Evolutionary conservation across 768 basidiomycete species (phyloP).

Genomic region (Pulveroboletus sp.): DNA sequence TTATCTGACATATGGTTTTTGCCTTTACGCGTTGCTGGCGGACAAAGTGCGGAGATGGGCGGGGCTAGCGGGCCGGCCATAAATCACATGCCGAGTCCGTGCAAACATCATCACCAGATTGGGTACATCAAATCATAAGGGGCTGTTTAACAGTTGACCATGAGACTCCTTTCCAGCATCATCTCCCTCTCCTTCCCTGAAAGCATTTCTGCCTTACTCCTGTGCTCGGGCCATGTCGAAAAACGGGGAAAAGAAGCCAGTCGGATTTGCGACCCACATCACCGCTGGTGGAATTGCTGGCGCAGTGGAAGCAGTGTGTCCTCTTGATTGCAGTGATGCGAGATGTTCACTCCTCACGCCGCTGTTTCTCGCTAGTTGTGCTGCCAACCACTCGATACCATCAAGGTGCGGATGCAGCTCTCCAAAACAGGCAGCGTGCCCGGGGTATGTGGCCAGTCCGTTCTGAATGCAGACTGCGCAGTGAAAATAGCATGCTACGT

Average conservation of each 20-base stretch:
- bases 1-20: slow-evolving; percentile 2
- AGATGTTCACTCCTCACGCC: background rate
- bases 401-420: slow-evolving; percentile 99
- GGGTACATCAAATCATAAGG: slow-evolving; percentile 18
- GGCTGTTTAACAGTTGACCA: background rate
- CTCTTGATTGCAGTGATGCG: background rate
- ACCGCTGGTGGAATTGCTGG: slow-evolving; percentile 94
- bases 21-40: background rate
- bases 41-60: slow-evolving; percentile 18
- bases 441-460: slow-evolving; percentile 59
- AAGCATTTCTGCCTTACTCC: background rate
- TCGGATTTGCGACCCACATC: slow-evolving; percentile 85
- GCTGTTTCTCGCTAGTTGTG: slow-evolving; percentile 41
- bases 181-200: background rate
- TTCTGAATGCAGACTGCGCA: too few species aligned
- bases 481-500: background rate
- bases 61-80: background rate
- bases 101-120: background rate
- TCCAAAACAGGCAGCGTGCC: slow-evolving; percentile 70
- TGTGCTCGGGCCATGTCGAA: slow-evolving; percentile 42
- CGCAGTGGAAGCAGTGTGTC: slow-evolving; percentile 80
- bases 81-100: slow-evolving; percentile 33
- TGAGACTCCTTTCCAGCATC: background rate
- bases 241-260: slow-evolving; percentile 63
- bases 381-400: slow-evolving; percentile 96